Base-by-base conservation (phyloP, 371 early-diverging fungal species). In the Apophysomyces ossiformis region DNA sequence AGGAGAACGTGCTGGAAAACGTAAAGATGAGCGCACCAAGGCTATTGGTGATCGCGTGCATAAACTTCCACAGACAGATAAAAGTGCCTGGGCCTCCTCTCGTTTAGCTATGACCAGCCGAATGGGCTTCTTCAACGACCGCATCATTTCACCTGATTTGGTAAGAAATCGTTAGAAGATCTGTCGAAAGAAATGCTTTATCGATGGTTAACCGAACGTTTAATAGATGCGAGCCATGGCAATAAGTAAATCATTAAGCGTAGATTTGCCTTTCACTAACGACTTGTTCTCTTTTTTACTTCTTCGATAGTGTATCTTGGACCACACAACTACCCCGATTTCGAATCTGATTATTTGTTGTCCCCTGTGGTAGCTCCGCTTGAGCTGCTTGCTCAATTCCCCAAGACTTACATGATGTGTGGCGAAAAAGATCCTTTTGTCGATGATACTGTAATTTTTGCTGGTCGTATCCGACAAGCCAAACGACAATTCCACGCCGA, bases 401-500 rank as follows among this genome's bases (percentile, higher is more conserved):
- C 99, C 7, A 89, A 90, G 16, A 92, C 92, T 0, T 96, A 92
- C 70, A 87, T 97, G 70, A 84, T 97, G 45, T 92, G 93, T 65
- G 99, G 99, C 58, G 98, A 97, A 69, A 93, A 92, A 66, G 99
- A 98, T 75, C 99, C 99, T 0, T 84, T 98, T 26, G 94, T 97
- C 1, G 99, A 98, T 74, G 99, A 98, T 73, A 93, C 97, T 1
- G 91, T 97, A 13, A 82, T 97, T 21, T 91, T 97, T 73, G 96
- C 95, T 15, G 95, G 91, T 7, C 88, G 95, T 12, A 77, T 97
- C 41, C 90, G 97, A 50, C 87, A 89, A 38, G 95, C 95, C 37
- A 92, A 90, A 69, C 69, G 62, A 38, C 38, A 67, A 57, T 37
- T 78, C 59, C 70, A 73, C 36, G 36, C 78, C 39, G 63, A 69